phyloP scores from a whole-genome alignment of 2,329 filamentous ascomycete genomes.

The Xylaria sp. region DNA sequence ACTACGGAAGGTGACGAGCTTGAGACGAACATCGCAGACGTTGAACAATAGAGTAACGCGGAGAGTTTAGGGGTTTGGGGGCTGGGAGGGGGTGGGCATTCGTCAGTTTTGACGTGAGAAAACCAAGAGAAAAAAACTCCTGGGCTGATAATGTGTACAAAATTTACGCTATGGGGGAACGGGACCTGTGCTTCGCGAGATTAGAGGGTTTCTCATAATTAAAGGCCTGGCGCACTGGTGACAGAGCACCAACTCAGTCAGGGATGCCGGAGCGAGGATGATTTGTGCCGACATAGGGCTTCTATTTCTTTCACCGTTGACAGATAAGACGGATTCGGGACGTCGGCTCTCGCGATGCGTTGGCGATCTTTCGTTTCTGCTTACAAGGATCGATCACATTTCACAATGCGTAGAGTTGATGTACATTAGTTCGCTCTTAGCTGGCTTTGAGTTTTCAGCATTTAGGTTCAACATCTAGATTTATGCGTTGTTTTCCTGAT shows the following conservation, averaged over 20 bases:
- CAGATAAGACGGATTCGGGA: slow-evolving; percentile 2
- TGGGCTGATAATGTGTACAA: not conserved
- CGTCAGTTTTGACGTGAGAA: not conserved
- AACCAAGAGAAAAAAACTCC: not conserved
- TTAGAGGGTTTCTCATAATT: not conserved
- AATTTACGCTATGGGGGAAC: not conserved
- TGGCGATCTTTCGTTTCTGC: slow-evolving; percentile 2
- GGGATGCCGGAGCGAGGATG: not conserved
- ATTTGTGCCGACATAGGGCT: not conserved
- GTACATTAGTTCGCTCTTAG: not conserved
- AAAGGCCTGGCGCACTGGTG: not conserved
- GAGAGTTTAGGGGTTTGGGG: not conserved
- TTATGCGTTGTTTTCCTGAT: slow-evolving; percentile 16
- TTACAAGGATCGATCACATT: not conserved
- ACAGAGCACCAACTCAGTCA: not conserved
- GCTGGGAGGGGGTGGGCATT: not conserved
- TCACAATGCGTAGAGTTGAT: not conserved
- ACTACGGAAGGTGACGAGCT: not conserved
- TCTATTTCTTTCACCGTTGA: no score
- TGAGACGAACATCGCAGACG: not conserved
- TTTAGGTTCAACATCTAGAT: not conserved
- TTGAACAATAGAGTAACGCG: not conserved
- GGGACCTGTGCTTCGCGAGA: not conserved
- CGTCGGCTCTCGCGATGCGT: not conserved
- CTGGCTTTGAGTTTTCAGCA: not conserved